These are phyloP conservation scores for Naganishia liquefaciens DNA, from an alignment of 1,284 basidiomycete species.

Conservation along the genomic window DNA sequence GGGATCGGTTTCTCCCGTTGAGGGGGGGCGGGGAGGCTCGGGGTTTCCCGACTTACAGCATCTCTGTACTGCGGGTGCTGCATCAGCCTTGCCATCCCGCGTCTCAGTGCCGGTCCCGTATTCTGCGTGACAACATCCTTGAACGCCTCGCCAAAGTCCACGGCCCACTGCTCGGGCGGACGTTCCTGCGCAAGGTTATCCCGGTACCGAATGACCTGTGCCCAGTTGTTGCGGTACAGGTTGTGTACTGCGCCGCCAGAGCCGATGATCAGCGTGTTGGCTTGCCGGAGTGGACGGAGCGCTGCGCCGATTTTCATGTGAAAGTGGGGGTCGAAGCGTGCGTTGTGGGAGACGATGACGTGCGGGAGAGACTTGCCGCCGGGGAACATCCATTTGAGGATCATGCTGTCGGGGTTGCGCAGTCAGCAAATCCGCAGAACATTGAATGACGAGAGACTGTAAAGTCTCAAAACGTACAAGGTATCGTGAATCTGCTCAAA, in stretches of 20 bases:
- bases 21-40: too few species aligned
- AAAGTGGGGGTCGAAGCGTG: slow-evolving; percentile 38
- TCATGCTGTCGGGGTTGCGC: slow-evolving; percentile 33
- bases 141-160: slow-evolving; percentile 41
- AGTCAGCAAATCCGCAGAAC: slow-evolving; percentile 3
- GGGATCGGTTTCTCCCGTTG: too few species aligned
- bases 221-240: slow-evolving; percentile 41
- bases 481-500: slow-evolving; percentile 43
- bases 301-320: slow-evolving; percentile 40
- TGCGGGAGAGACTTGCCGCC: slow-evolving; percentile 38
- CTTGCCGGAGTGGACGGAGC: slow-evolving; percentile 36
- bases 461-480: slow-evolving; percentile 30
- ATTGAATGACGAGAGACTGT: too few species aligned
- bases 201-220: slow-evolving; percentile 36
- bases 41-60: slow-evolving; percentile 33
- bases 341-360: slow-evolving; percentile 37
- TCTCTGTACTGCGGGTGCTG: slow-evolving; percentile 41
- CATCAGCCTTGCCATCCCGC: slow-evolving; percentile 37
- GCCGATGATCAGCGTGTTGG: slow-evolving; percentile 40
- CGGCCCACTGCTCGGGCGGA: slow-evolving; percentile 41
- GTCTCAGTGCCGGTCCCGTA: slow-evolving; percentile 30
- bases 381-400: slow-evolving; percentile 43
- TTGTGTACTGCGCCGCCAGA: slow-evolving; percentile 44
- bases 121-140: slow-evolving; percentile 38
- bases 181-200: slow-evolving; percentile 40